phyloP scores from a whole-genome alignment of 2,329 filamentous ascomycete species.

The Alternaria tenuissima region DNA sequence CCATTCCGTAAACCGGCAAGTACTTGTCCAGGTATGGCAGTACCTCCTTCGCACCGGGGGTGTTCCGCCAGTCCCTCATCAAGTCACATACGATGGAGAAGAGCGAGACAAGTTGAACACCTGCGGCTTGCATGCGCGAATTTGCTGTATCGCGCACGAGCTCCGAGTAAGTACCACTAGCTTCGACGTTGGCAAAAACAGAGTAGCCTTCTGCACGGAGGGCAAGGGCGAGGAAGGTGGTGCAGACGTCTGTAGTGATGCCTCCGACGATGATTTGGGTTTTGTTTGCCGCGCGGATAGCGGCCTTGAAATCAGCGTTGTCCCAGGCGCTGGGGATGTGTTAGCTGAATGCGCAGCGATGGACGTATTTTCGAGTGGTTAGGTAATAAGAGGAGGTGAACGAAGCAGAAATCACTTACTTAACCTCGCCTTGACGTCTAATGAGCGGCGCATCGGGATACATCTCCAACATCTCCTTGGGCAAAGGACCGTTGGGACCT shows the following conservation, averaged over 20 bases:
- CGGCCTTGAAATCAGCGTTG: constrained; percentile 71
- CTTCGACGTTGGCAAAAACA: constrained; percentile 77
- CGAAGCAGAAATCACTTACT: constrained; percentile 47
- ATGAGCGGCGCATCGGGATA: constrained; percentile 73
- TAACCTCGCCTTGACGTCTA: constrained; percentile 74
- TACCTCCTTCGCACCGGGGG: constrained; percentile 61
- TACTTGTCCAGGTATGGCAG: constrained; percentile 72
- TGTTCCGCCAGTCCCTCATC: constrained; percentile 74
- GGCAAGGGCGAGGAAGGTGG: constrained; percentile 76
- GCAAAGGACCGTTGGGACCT: constrained; percentile 75
- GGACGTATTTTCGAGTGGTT: neutral
- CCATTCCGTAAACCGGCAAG: constrained; percentile 69
- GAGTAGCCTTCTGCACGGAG: constrained; percentile 74
- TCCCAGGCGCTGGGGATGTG: constrained; percentile 69
- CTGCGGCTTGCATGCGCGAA: constrained; percentile 70
- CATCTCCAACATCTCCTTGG: constrained; percentile 73
- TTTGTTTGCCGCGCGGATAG: constrained; percentile 70
- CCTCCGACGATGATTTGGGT: constrained; percentile 76
- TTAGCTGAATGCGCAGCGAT: neutral
- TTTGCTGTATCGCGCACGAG: constrained; percentile 71
- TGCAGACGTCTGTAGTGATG: constrained; percentile 79
- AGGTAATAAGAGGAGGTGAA: neutral
- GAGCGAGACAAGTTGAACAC: constrained; percentile 69
- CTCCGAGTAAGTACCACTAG: constrained; percentile 70
- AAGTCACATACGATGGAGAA: constrained; percentile 73